A percentile compares a stretch with the other conserved stretches of the same genome.
Conservation (phyloP, 1,139 yeast genomes). For the Zygoascus hellenicus region DNA sequence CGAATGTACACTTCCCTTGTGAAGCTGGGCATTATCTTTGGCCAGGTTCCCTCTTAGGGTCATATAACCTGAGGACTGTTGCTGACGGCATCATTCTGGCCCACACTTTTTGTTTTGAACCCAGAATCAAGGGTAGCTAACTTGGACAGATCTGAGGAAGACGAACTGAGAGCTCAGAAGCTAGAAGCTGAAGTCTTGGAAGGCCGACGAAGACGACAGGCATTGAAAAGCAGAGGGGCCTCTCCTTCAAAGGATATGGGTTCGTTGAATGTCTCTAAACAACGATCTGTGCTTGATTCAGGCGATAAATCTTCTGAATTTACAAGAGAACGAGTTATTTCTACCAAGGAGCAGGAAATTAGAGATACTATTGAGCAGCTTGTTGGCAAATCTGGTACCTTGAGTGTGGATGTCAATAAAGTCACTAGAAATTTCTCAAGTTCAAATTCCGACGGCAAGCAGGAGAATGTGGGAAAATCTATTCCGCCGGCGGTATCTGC, state of each 20-base stretch:
- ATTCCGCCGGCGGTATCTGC: not conserved
- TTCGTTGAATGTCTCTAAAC: not conserved
- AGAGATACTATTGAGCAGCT: slow-evolving; percentile 20
- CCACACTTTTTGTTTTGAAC: no score
- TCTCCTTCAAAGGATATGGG: not conserved
- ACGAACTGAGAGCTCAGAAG: slow-evolving; percentile 32
- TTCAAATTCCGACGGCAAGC: not conserved
- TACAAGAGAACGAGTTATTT: slow-evolving; percentile 3
- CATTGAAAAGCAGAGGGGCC: slow-evolving; percentile 19
- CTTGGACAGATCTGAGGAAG: slow-evolving; percentile 30
- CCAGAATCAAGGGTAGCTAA: not conserved
- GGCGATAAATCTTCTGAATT: not conserved
- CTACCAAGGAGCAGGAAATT: slow-evolving; percentile 20
- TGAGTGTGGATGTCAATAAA: not conserved
- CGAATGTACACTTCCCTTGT: no score
- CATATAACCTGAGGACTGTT: no score
- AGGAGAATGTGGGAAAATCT: no score
- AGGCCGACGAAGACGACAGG: slow-evolving; percentile 30
- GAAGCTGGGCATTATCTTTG: no score
- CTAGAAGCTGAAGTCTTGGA: slow-evolving; percentile 33
- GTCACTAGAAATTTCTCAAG: not conserved
- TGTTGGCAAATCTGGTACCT: slow-evolving; percentile 20
- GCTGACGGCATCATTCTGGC: no score
- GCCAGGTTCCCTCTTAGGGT: no score
- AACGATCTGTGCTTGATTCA: not conserved